Conservation (phyloP, 2,329 filamentous ascomycete genomes). For the Diaporthe nobilis region DNA sequence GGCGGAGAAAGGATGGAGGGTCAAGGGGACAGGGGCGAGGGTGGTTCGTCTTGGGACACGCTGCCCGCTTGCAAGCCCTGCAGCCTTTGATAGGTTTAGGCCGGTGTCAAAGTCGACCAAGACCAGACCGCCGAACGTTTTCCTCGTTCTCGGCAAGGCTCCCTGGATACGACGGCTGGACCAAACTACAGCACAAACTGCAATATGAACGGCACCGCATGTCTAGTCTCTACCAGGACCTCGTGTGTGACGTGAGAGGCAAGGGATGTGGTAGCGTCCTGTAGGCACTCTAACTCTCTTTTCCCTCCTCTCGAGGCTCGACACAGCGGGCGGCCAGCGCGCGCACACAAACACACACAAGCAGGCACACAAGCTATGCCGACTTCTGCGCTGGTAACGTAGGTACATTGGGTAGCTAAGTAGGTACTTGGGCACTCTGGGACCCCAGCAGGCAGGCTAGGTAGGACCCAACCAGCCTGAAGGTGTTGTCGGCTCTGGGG, state of each 20-base stretch:
- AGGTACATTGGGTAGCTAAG: background rate
- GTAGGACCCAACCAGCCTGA: slow-evolving; percentile 2
- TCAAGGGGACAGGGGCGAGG: slow-evolving; percentile 31
- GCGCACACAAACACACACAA: background rate
- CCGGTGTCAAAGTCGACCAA: slow-evolving; percentile 34
- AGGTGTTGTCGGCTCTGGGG: slow-evolving; percentile 1
- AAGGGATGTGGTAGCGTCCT: slow-evolving; percentile 11
- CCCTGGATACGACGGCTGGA: slow-evolving; percentile 32
- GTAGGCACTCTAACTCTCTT: too few relatives aligned
- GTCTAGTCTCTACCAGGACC: background rate
- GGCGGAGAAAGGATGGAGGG: slow-evolving; percentile 39
- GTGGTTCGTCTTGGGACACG: slow-evolving; percentile 34
- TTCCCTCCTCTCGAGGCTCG: background rate
- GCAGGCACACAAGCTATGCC: background rate
- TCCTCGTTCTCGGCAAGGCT: slow-evolving; percentile 35
- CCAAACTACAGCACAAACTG: slow-evolving; percentile 9
- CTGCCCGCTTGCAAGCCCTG: slow-evolving; percentile 36
- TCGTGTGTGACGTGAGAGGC: background rate
- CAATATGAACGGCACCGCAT: slow-evolving; percentile 11
- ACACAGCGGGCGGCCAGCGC: background rate
- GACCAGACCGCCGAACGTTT: slow-evolving; percentile 35
- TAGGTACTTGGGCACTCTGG: background rate
- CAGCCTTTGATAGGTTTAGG: slow-evolving; percentile 36
- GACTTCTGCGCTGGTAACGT: background rate
- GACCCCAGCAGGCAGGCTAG: background rate